phyloP scores from a whole-genome alignment of 129 eudicot genomes.

The Glebionis coronaria region DNA sequence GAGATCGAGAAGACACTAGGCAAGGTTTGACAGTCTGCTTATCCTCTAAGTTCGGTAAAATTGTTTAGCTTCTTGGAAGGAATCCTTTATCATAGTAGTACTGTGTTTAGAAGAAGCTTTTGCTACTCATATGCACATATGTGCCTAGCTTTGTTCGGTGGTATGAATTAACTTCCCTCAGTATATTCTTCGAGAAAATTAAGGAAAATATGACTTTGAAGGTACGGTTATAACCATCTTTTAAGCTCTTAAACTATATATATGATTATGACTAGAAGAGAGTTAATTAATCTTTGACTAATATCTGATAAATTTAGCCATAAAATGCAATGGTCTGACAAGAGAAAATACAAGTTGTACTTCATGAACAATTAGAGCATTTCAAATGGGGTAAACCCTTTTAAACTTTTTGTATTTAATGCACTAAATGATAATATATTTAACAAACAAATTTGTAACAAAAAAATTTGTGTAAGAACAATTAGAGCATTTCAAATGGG shows the following conservation, averaged over 20 bases:
- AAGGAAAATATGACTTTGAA: conserved; percentile 1
- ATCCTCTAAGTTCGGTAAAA: conserved; percentile 16
- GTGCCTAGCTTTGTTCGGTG: conserved; percentile 6
- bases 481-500: too few relatives aligned
- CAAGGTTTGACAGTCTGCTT: conserved; percentile 3
- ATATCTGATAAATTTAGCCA: not conserved
- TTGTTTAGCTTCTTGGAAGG: conserved; percentile 19
- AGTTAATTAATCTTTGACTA: not conserved
- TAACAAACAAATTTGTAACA: too few relatives aligned
- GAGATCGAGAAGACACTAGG: conserved; percentile 45
- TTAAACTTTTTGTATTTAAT: too few relatives aligned
- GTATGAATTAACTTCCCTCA: too few relatives aligned
- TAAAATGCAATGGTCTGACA: conserved; percentile 8
- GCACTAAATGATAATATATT: too few relatives aligned
- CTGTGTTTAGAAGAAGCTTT: conserved; percentile 12
- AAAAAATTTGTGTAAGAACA: too few relatives aligned
- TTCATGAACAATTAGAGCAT: not conserved
- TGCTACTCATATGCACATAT: conserved; percentile 21
- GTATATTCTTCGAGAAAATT: not conserved
- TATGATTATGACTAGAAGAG: conserved; percentile 8
- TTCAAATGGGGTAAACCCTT: too few relatives aligned
- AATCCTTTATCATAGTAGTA: conserved; percentile 9
- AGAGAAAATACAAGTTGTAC: conserved; percentile 3
- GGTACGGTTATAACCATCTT: conserved; percentile 8
- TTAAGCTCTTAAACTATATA: conserved; percentile 3